These are phyloP conservation scores for Pisolithus orientalis DNA, from an alignment of 768 basidiomycete genomes.

Conservation along the genomic window DNA sequence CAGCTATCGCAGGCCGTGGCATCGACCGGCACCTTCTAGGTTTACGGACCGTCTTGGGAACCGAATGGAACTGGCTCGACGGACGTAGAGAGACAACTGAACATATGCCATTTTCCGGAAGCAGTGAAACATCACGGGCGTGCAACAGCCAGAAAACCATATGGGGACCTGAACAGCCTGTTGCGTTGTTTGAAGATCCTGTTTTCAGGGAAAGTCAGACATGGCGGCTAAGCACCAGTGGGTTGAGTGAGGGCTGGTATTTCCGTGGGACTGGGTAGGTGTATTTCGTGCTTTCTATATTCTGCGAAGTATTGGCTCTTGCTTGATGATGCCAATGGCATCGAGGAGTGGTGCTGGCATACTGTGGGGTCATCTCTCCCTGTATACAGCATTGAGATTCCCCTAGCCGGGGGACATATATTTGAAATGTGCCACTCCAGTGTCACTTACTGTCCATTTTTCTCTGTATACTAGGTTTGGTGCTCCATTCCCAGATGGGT, in stretches of 20 bases:
- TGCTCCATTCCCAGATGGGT: conserved; percentile 74
- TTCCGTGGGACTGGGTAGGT: conserved; percentile 84
- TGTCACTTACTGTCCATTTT: conserved; percentile 2
- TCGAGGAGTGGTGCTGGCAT: too few relatives aligned
- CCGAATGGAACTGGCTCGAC: conserved; percentile 24
- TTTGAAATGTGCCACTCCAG: too few relatives aligned
- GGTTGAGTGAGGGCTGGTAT: conserved; percentile 74
- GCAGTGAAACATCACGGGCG: neutral
- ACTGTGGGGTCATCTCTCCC: too few relatives aligned
- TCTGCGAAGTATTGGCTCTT: too few relatives aligned
- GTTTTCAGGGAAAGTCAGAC: conserved; percentile 67
- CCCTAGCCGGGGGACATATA: too few relatives aligned
- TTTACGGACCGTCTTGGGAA: conserved; percentile 55
- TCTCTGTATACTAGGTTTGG: conserved; percentile 53
- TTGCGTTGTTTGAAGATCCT: conserved; percentile 66
- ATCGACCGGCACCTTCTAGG: conserved; percentile 92
- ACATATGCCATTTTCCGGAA: conserved; percentile 1
- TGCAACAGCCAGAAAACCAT: neutral
- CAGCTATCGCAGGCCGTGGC: conserved; percentile 75
- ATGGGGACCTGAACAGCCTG: neutral
- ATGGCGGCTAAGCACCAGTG: conserved; percentile 91
- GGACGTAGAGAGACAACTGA: neutral
- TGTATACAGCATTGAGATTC: neutral
- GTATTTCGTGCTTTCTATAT: too few relatives aligned
- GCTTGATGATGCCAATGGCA: too few relatives aligned